Evolutionary conservation across 148 eudicot species (phyloP).

Genomic region (Dianthus caryophyllus): DNA sequence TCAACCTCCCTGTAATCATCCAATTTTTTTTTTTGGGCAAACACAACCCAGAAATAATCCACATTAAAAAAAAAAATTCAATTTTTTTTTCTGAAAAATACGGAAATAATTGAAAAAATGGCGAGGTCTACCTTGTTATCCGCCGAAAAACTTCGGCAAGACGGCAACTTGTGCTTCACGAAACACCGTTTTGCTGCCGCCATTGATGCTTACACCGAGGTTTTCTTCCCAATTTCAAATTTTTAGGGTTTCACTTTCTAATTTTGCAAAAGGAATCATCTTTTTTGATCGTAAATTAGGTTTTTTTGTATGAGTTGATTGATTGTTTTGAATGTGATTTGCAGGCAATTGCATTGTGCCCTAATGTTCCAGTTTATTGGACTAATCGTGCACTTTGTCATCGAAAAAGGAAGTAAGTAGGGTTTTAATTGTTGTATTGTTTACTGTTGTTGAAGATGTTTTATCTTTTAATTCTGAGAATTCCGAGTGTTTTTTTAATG

Average conservation of each 20-base stretch:
- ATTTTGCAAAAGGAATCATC: too few species aligned
- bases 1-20: not conserved
- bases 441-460: too few species aligned
- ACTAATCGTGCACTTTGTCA: slow-evolving; percentile 88
- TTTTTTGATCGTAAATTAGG: not conserved
- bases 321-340: slow-evolving; percentile 7
- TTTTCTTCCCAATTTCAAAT: slow-evolving; percentile 9
- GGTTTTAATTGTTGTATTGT: too few species aligned
- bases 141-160: slow-evolving; percentile 64
- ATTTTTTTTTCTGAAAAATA: too few species aligned
- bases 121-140: slow-evolving; percentile 12
- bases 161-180: slow-evolving; percentile 65
- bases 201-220: slow-evolving; percentile 96
- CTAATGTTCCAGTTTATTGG: slow-evolving; percentile 77
- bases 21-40: not conserved
- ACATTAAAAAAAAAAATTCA: not conserved
- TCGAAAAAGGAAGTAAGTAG: slow-evolving; percentile 59
- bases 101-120: too few species aligned
- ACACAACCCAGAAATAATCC: slow-evolving; percentile 14
- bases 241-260: not conserved
- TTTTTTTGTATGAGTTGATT: not conserved
- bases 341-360: slow-evolving; percentile 85
- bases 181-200: slow-evolving; percentile 74
- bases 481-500: not conserved
- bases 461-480: not conserved